These are phyloP conservation scores for Hypoxylon sp. DNA, from an alignment of 2,329 filamentous ascomycete genomes.

Conservation along the genomic window DNA sequence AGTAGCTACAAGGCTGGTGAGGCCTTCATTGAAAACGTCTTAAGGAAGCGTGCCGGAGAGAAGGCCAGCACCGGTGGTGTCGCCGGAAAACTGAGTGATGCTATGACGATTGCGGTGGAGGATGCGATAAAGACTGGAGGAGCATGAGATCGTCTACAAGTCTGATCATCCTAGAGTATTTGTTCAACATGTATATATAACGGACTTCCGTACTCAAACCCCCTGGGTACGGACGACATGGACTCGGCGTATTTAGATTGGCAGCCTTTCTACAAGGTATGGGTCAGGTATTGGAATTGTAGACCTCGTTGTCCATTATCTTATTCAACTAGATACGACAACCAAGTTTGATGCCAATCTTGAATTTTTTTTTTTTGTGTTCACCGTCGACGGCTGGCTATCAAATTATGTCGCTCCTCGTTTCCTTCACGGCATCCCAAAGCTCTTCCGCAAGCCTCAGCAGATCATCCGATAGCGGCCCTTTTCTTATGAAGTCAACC, in stretches of 20 bases:
- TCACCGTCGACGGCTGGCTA: no score
- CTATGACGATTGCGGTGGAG: conserved; percentile 46
- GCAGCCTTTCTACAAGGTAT: conserved; percentile 2
- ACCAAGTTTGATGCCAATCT: neutral
- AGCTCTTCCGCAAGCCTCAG: conserved; percentile 43
- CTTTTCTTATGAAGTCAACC: conserved; percentile 50
- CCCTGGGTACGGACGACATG: conserved; percentile 16
- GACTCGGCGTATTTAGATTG: conserved; percentile 40
- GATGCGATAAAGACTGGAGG: conserved; percentile 41
- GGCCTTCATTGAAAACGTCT: conserved; percentile 97
- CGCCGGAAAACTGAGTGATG: conserved; percentile 44
- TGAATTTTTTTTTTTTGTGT: neutral
- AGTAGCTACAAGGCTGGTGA: conserved; percentile 99
- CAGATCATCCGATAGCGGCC: conserved; percentile 51
- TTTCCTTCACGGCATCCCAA: conserved; percentile 47
- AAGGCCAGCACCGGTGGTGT: conserved; percentile 48
- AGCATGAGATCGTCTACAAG: neutral
- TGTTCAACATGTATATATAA: conserved; percentile 42
- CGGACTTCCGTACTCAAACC: conserved; percentile 4
- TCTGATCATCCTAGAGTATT: neutral
- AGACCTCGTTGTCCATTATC: conserved; percentile 31
- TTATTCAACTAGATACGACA: conserved; percentile 48
- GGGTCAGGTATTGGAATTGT: conserved; percentile 25
- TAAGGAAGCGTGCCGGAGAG: conserved; percentile 80
- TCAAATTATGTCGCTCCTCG: conserved; percentile 37